A percentile compares a stretch with the other conserved stretches of the same genome.
phyloP scores from a whole-genome alignment of 371 early-diverging fungal genomes.

The Mucor racemosus region DNA sequence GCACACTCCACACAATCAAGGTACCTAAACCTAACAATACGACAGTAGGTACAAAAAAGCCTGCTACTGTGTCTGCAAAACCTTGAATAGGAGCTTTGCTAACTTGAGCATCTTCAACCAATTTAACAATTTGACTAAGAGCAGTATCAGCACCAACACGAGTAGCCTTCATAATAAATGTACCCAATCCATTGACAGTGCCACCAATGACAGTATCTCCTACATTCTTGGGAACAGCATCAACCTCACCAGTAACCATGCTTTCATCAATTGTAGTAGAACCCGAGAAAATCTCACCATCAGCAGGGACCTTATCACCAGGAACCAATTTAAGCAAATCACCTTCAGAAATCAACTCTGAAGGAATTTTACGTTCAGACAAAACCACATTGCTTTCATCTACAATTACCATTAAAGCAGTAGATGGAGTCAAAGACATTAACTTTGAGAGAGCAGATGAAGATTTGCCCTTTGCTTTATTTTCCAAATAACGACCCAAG shows the following conservation, averaged over 20 bases:
- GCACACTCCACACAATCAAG: slow-evolving; percentile 77
- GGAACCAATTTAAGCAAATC: slow-evolving; percentile 89
- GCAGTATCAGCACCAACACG: slow-evolving; percentile 87
- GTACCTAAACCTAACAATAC: slow-evolving; percentile 75
- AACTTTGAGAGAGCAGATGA: slow-evolving; percentile 88
- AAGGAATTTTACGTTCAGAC: slow-evolving; percentile 76
- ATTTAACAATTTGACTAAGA: slow-evolving; percentile 82
- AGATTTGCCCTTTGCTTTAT: slow-evolving; percentile 92
- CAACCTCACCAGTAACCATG: slow-evolving; percentile 97
- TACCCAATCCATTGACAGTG: slow-evolving; percentile 87
- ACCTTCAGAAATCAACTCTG: slow-evolving; percentile 84
- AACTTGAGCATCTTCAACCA: slow-evolving; percentile 90
- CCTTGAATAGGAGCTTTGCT: slow-evolving; percentile 88
- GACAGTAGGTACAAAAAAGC: slow-evolving; percentile 90
- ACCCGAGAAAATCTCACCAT: slow-evolving; percentile 90
- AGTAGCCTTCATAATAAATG: slow-evolving; percentile 73
- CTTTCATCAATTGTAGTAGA: slow-evolving; percentile 92
- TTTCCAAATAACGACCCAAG: slow-evolving; percentile 91
- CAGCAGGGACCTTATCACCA: slow-evolving; percentile 93
- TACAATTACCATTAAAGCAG: slow-evolving; percentile 40
- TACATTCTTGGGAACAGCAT: slow-evolving; percentile 80
- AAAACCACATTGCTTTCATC: slow-evolving; percentile 32
- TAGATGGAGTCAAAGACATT: slow-evolving; percentile 83
- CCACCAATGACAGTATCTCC: slow-evolving; percentile 87
- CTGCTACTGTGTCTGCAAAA: slow-evolving; percentile 82